Evolutionary conservation across 2,329 filamentous ascomycete species (phyloP).

Genomic region (Claviceps arundinis): DNA sequence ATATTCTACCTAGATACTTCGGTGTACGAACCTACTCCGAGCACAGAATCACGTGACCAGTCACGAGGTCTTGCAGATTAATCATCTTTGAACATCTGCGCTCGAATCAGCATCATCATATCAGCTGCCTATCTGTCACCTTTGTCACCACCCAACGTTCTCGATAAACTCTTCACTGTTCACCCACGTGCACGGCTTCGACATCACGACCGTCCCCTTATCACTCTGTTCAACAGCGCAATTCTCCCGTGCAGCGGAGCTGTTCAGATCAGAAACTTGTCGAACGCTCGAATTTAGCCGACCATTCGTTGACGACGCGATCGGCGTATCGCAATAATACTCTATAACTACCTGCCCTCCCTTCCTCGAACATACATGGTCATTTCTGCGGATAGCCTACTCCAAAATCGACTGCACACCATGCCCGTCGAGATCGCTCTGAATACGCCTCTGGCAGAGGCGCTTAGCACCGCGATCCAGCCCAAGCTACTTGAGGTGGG

Average conservation of each 20-base stretch:
- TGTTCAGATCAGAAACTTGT: background rate
- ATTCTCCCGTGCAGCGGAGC: background rate
- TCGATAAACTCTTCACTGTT: background rate
- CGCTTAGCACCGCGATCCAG: slow-evolving; percentile 70
- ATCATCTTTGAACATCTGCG: background rate
- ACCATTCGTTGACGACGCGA: slow-evolving; percentile 5
- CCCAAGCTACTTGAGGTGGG: slow-evolving; percentile 86
- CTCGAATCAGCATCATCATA: background rate
- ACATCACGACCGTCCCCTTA: background rate
- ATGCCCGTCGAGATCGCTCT: slow-evolving; percentile 71
- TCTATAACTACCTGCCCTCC: background rate
- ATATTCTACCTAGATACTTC: no score
- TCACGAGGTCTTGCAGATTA: background rate
- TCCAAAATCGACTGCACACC: slow-evolving; percentile 13
- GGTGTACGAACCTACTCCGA: no score
- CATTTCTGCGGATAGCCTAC: background rate
- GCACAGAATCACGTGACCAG: background rate
- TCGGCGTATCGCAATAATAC: slow-evolving; percentile 3
- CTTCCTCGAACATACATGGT: background rate
- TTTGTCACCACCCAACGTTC: background rate
- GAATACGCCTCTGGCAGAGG: slow-evolving; percentile 72
- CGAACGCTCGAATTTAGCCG: slow-evolving; percentile 1
- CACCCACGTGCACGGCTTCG: background rate
- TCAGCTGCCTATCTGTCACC: background rate
- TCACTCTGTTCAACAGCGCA: background rate